A percentile compares a stretch with the other conserved stretches of the same genome.
Conservation (phyloP, 2,329 filamentous ascomycete species). For the Leptographium lundbergii region DNA sequence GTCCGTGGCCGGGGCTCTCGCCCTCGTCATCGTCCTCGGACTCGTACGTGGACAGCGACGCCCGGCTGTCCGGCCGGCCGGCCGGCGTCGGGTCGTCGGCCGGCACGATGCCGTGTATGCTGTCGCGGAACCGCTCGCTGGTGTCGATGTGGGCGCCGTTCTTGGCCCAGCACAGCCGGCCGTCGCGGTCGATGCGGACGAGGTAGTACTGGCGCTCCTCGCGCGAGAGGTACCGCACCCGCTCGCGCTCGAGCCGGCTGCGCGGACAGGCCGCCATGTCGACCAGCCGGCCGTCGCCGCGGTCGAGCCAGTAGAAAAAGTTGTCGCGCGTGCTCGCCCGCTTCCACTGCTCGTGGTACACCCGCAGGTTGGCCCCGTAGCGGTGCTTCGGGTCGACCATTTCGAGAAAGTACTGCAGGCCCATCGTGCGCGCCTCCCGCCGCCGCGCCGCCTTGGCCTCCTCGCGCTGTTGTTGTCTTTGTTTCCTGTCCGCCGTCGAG, state of each 20-base stretch:
- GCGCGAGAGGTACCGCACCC: conserved; percentile 69
- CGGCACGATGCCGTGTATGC: conserved; percentile 59
- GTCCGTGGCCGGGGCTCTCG: conserved; percentile 19
- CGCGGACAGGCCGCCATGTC: conserved; percentile 62
- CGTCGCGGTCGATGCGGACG: conserved; percentile 60
- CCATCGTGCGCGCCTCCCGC: conserved; percentile 65
- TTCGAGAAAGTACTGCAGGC: conserved; percentile 70
- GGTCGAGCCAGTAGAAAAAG: conserved; percentile 89
- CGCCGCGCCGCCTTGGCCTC: conserved; percentile 44
- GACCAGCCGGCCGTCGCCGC: conserved; percentile 59
- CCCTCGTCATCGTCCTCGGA: conserved; percentile 52
- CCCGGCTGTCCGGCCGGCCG: background rate
- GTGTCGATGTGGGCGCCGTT: conserved; percentile 70
- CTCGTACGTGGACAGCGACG: conserved; percentile 26
- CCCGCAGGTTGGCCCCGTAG: conserved; percentile 69
- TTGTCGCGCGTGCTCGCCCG: conserved; percentile 65
- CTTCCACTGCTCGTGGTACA: conserved; percentile 80
- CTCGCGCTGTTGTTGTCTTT: conserved; percentile 26
- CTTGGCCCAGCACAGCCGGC: conserved; percentile 77
- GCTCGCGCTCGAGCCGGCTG: conserved; percentile 61
- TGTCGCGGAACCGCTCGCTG: conserved; percentile 63
- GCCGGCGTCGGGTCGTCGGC: conserved; percentile 45
- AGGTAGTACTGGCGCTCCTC: conserved; percentile 76
- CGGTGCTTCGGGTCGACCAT: conserved; percentile 82
- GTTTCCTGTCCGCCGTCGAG: background rate